Evolutionary conservation across 1,284 basidiomycete genomes (phyloP).

Genomic region (Apiotrichum akiyoshidainum): DNA sequence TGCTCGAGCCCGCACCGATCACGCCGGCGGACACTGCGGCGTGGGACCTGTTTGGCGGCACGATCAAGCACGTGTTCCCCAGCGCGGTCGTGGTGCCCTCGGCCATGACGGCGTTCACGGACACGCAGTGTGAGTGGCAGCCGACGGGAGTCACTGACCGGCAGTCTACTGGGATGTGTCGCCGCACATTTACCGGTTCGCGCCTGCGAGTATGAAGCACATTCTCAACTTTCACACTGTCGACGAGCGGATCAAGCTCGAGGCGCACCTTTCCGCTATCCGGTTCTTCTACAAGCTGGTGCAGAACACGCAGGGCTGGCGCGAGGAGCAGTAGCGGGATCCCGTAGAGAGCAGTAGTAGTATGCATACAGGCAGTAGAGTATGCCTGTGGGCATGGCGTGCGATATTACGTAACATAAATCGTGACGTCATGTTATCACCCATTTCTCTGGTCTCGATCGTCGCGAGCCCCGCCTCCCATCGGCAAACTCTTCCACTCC

Average conservation of each 20-base stretch:
- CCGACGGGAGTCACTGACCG: too few species aligned
- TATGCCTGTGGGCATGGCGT: too few species aligned
- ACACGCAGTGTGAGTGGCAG: constrained; percentile 17
- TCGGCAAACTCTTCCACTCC: too few species aligned
- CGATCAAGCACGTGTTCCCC: constrained; percentile 22
- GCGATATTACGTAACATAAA: too few species aligned
- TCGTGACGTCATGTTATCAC: too few species aligned
- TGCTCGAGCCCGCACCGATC: constrained; percentile 21
- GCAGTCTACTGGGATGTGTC: constrained; percentile 23
- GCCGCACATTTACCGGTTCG: constrained; percentile 31
- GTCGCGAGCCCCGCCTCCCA: too few species aligned
- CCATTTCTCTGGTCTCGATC: too few species aligned
- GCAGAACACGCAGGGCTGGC: constrained; percentile 20
- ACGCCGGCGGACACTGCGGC: constrained; percentile 15
- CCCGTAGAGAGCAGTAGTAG: background rate
- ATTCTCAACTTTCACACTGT: constrained; percentile 26
- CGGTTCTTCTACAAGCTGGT: constrained; percentile 25
- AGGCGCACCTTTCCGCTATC: constrained; percentile 25
- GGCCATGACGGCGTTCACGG: constrained; percentile 21
- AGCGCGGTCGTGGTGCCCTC: constrained; percentile 20
- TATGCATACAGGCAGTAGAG: too few species aligned
- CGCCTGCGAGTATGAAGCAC: constrained; percentile 18
- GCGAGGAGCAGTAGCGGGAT: background rate
- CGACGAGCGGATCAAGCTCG: constrained; percentile 27
- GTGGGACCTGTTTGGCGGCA: constrained; percentile 23